Conservation (phyloP, 164 flowering plant species). For the Stephania japonica region DNA sequence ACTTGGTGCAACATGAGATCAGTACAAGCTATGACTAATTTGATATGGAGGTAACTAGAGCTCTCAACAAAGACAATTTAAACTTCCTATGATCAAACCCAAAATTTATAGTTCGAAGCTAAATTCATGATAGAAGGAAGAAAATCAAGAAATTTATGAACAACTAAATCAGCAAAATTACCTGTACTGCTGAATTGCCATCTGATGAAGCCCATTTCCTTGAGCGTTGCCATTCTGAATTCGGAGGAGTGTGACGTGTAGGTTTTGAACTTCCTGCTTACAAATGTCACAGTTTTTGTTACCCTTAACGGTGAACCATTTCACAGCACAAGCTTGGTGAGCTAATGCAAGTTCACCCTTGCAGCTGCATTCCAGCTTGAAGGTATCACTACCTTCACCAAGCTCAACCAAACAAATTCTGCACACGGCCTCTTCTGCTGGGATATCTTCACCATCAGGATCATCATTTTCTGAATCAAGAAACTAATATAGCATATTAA, state of each 20-base stretch:
- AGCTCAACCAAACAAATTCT: conserved; percentile 84
- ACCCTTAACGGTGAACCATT: conserved; percentile 96
- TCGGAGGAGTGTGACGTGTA: conserved; percentile 77
- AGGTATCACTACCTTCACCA: conserved; percentile 82
- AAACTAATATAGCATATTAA: conserved; percentile 24
- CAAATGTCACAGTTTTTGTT: conserved; percentile 93
- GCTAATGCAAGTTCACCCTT: conserved; percentile 97
- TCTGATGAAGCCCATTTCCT: conserved; percentile 22
- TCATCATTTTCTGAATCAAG: conserved; percentile 44
- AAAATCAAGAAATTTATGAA: not conserved
- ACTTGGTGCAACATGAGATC: not conserved
- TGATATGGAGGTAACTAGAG: not conserved
- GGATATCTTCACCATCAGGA: conserved; percentile 77
- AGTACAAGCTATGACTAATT: not conserved
- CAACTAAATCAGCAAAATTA: conserved; percentile 13
- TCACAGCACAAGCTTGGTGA: conserved; percentile 91
- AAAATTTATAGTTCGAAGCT: not conserved
- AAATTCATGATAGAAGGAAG: not conserved
- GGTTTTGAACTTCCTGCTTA: conserved; percentile 78
- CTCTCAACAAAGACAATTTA: not conserved
- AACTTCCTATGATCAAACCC: not conserved
- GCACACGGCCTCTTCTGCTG: conserved; percentile 96
- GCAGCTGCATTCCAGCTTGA: conserved; percentile 96
- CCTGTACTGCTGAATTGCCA: conserved; percentile 55
- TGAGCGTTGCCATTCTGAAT: conserved; percentile 45